Conservation (phyloP, 345 rosid genomes). For the Geranium brycei region DNA sequence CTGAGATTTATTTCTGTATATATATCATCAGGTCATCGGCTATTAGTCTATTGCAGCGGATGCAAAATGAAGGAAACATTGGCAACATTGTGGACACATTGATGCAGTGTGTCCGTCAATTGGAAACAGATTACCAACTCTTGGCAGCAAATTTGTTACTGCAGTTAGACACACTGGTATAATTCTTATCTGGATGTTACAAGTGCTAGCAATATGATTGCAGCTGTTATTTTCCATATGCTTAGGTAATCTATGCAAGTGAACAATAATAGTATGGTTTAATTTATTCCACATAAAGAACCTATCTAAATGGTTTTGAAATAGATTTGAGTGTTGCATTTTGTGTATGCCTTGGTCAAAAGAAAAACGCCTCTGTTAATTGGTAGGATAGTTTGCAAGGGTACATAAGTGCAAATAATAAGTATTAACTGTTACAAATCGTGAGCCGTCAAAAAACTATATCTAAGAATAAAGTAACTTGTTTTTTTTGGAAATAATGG, state of each 20-base stretch:
- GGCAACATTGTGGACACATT: slow-evolving; percentile 31
- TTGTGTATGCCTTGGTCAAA: no score
- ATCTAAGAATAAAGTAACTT: not conserved
- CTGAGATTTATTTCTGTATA: slow-evolving; percentile 5
- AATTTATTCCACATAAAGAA: no score
- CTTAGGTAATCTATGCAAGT: no score
- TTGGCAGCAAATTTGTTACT: slow-evolving; percentile 65
- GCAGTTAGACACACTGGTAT: slow-evolving; percentile 58
- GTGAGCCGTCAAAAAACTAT: no score
- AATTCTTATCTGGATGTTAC: not conserved
- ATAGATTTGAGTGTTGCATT: no score
- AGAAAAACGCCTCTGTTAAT: no score
- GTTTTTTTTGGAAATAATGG: no score
- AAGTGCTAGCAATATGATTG: not conserved
- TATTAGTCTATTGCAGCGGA: slow-evolving; percentile 42
- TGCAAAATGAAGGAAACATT: slow-evolving; percentile 42
- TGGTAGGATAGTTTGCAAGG: no score
- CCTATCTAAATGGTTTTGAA: no score
- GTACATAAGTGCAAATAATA: no score
- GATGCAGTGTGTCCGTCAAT: slow-evolving; percentile 30
- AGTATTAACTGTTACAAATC: no score
- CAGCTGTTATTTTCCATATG: not conserved
- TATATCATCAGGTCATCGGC: slow-evolving; percentile 51
- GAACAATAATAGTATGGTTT: not conserved
- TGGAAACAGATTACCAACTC: slow-evolving; percentile 42